Percentiles rank a stretch among this genome's conserved stretches.
phyloP scores from a whole-genome alignment of 805 yeast genomes.

The Candida mattraensis region DNA sequence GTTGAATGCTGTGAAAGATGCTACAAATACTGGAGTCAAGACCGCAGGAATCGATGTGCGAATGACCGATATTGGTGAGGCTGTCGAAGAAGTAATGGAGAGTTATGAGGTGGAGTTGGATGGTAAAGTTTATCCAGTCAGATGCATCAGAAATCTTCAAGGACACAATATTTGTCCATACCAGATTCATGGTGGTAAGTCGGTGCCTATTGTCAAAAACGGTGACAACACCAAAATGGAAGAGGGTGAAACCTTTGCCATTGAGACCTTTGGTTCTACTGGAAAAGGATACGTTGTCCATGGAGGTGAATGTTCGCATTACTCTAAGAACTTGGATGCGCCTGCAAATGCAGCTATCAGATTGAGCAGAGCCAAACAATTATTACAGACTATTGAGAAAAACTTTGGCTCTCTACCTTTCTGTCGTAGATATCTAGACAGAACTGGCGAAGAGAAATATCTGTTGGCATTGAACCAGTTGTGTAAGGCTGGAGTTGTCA shows the following conservation, averaged over 20 bases:
- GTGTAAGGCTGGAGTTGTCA: conserved; percentile 83
- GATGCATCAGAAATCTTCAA: conserved; percentile 86
- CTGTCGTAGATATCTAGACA: conserved; percentile 92
- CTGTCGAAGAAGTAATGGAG: conserved; percentile 96
- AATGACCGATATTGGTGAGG: conserved; percentile 91
- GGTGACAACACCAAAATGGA: conserved; percentile 97
- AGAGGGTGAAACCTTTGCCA: conserved; percentile 97
- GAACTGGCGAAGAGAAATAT: conserved; percentile 89
- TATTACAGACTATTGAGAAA: conserved; percentile 68
- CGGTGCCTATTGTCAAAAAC: conserved; percentile 93
- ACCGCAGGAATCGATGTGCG: conserved; percentile 97
- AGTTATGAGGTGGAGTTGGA: conserved; percentile 88
- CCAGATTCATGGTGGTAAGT: conserved; percentile 90
- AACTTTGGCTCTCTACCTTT: conserved; percentile 94
- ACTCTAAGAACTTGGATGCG: conserved; percentile 61
- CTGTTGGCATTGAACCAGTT: conserved; percentile 81
- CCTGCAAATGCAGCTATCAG: conserved; percentile 53
- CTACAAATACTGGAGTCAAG: conserved; percentile 89
- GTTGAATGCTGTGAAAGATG: conserved; percentile 82
- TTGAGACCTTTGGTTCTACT: conserved; percentile 96
- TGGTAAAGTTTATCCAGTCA: conserved; percentile 82
- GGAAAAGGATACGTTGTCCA: conserved; percentile 88
- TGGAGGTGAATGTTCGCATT: conserved; percentile 94
- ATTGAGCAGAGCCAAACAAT: conserved; percentile 64
- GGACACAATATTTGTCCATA: conserved; percentile 91